Evolutionary conservation across 192 early-diverging fungal species (phyloP).

Genomic region (Umbelopsis ramanniana): DNA sequence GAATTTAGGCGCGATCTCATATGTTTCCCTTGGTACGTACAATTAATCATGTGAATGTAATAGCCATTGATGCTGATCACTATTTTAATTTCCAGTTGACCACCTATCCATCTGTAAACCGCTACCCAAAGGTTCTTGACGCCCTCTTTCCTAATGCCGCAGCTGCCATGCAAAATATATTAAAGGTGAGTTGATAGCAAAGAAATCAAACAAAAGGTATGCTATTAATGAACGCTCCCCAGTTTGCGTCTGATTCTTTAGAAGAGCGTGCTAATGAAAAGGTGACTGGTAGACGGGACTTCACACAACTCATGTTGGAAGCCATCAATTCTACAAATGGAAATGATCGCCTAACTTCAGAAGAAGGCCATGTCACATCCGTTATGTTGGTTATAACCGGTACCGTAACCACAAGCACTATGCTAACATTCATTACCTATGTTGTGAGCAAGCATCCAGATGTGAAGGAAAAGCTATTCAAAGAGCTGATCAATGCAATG

Average conservation of each 20-base stretch:
- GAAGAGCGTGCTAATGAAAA: background rate
- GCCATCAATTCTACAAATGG: background rate
- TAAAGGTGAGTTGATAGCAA: background rate
- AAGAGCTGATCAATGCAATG: slow-evolving; percentile 25
- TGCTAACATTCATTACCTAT: slow-evolving; percentile 15
- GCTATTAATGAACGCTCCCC: too few relatives aligned
- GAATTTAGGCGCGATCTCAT: background rate
- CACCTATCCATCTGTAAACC: background rate
- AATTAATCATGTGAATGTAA: too few relatives aligned
- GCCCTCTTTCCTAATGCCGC: background rate
- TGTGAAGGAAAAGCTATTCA: background rate
- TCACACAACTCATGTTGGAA: background rate
- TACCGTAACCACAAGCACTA: slow-evolving; percentile 26
- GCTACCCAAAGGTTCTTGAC: background rate
- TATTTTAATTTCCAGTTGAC: background rate
- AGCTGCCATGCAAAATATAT: background rate
- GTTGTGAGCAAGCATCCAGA: slow-evolving; percentile 18
- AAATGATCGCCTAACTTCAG: background rate
- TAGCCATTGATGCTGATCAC: background rate
- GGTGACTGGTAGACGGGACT: background rate
- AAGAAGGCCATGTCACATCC: background rate
- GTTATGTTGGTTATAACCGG: slow-evolving; percentile 27
- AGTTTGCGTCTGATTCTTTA: background rate
- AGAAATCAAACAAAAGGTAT: background rate
- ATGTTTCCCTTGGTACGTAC: background rate